phyloP scores from a whole-genome alignment of 495 filamentous ascomycete species.

The Tuber umbilicatum region DNA sequence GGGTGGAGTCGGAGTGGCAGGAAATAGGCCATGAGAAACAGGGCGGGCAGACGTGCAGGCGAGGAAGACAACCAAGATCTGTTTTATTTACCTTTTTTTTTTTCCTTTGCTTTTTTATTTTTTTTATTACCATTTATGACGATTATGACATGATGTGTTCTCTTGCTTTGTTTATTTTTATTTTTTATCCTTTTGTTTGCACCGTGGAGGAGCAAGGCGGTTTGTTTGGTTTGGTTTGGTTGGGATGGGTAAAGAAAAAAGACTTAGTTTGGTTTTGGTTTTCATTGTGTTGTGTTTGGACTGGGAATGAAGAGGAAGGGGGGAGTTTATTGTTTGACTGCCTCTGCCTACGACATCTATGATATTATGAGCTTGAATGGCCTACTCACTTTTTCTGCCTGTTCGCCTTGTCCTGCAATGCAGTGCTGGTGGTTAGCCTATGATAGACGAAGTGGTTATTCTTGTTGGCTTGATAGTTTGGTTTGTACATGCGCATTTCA shows the following conservation, averaged over 20 bases:
- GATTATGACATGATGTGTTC: neutral
- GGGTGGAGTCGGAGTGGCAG: neutral
- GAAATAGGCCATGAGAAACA: neutral
- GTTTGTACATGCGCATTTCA: neutral
- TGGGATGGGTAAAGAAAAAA: constrained; percentile 3
- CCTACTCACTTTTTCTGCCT: neutral
- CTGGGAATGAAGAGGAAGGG: neutral
- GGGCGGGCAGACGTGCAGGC: neutral
- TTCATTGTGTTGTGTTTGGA: neutral
- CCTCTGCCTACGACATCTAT: neutral
- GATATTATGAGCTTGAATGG: neutral
- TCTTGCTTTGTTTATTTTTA: neutral
- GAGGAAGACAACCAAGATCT: neutral
- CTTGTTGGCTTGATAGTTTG: neutral
- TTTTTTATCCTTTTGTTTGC: too few species aligned
- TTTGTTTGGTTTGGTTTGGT: neutral
- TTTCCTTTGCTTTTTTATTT: neutral
- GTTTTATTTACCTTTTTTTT: neutral
- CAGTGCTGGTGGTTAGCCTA: neutral
- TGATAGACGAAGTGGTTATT: neutral
- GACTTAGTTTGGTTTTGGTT: neutral
- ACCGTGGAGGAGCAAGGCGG: neutral
- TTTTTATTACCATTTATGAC: neutral
- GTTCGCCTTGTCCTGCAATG: neutral
- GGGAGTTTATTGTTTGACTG: neutral